These are phyloP conservation scores for Clonostachys sp. DNA, from an alignment of 2,329 filamentous ascomycete genomes.

Conservation along the genomic window DNA sequence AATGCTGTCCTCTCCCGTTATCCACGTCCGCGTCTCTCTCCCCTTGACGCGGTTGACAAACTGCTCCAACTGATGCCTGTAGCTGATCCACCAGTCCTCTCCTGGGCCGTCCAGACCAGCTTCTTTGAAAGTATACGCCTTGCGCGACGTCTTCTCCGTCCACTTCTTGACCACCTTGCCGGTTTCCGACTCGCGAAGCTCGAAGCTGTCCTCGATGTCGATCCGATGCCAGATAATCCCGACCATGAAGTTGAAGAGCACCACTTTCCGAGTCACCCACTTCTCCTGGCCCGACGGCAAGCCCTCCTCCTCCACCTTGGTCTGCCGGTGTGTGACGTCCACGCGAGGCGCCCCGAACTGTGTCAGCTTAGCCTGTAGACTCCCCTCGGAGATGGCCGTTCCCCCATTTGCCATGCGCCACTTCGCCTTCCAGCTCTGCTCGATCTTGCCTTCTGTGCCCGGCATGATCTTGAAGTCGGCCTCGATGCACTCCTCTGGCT, in stretches of 20 bases:
- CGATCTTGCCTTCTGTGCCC: conserved; percentile 20
- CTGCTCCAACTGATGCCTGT: conserved; percentile 39
- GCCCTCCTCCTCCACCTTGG: conserved; percentile 4
- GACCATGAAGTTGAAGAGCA: conserved; percentile 18
- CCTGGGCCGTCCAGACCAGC: conserved; percentile 19
- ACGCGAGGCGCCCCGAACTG: conserved; percentile 11
- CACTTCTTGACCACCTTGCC: conserved; percentile 12
- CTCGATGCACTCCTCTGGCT: conserved; percentile 29
- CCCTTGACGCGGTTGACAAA: conserved; percentile 40
- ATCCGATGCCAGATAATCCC: conserved; percentile 23
- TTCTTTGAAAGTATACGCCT: conserved; percentile 26
- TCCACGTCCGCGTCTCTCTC: conserved; percentile 28
- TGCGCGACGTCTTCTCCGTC: conserved; percentile 16
- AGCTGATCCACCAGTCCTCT: conserved; percentile 34
- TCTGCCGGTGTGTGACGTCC: conserved; percentile 10
- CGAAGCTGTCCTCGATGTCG: conserved; percentile 25
- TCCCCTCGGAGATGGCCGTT: conserved; percentile 20
- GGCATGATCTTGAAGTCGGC: conserved; percentile 15
- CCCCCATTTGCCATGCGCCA: conserved; percentile 34
- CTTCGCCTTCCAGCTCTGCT: conserved; percentile 23
- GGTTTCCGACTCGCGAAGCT: conserved; percentile 14
- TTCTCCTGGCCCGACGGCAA: conserved; percentile 13
- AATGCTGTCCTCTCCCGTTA: conserved; percentile 34
- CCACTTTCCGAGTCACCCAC: conserved; percentile 16
- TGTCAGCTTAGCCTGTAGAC: conserved; percentile 10